These are phyloP conservation scores for Colletotrichum brevisporum DNA, from an alignment of 2,329 filamentous ascomycete species.

Conservation along the genomic window DNA sequence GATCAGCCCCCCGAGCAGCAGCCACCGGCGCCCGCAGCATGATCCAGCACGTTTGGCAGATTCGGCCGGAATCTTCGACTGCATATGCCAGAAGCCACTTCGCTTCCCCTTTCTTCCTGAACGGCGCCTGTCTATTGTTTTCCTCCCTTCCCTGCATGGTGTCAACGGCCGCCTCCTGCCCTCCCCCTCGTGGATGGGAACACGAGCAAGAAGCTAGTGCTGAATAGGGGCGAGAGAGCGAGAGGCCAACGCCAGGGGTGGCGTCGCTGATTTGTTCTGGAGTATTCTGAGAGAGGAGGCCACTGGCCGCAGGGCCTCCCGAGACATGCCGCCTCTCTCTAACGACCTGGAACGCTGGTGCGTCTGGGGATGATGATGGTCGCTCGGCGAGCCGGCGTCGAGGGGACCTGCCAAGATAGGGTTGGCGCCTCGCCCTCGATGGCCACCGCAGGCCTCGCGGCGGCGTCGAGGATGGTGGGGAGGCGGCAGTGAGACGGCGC, in stretches of 20 bases:
- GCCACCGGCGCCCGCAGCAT: background rate
- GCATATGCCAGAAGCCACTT: background rate
- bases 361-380: background rate
- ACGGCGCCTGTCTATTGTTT: background rate
- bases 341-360: background rate
- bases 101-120: background rate
- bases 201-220: conserved; percentile 25
- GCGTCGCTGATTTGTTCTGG: conserved; percentile 2
- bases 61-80: background rate
- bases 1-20: conserved; percentile 11
- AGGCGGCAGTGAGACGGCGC: conserved; percentile 17
- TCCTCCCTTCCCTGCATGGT: conserved; percentile 7
- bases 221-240: conserved; percentile 22
- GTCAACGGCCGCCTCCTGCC: background rate
- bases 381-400: background rate
- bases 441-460: conserved; percentile 4
- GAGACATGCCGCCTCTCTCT: conserved; percentile 24
- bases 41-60: conserved; percentile 13
- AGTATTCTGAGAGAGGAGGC: conserved; percentile 12
- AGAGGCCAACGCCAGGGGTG: background rate
- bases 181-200: background rate
- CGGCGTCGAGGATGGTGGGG: background rate
- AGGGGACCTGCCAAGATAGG: background rate
- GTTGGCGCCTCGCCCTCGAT: background rate
- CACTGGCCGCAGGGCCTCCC: conserved; percentile 18